Evolutionary conservation across 2,329 filamentous ascomycete genomes (phyloP), one percentile per base, ranked within the genome.

Genomic region (Diaporthe aspalathi): DNA sequence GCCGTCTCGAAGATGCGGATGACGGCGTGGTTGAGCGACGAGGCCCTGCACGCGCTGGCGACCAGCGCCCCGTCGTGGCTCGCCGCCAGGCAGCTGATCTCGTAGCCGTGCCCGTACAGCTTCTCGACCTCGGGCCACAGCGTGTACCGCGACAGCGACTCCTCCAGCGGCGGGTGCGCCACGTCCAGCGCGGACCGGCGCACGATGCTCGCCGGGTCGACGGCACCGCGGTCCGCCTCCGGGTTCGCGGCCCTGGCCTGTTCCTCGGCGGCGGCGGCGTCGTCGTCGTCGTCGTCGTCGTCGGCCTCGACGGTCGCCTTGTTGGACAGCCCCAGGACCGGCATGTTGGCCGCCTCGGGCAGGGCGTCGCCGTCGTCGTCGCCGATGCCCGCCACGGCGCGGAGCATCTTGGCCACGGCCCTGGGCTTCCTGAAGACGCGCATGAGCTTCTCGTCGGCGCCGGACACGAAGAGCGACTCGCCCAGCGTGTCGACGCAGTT

Each of bases 101-200:
- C 96, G 82, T 98, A 98, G 38, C 96, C 96, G 82, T 99, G 96
- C 1, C 96, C 96, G 82, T 99, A 99, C 1, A 99, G 88, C 83
- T 99, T 99, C 81, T 99, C 96, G 8, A 90, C 90, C 79, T 99
- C 96, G 3, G 96, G 96, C 94, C 95, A 99, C 40, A 99, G 89
- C 0, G 96, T 97, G 80, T 97, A 91, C 11, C 95, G 91, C 29
- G 94, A 92, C 2, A 99, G 89, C 68, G 94, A 92, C 80, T 98
- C 96, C 81, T 99, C 96, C 45, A 94, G 87, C 0, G 96, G 95
- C 14, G 96, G 95, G 74, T 93, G 90, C 52, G 89, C 82, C 67
- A 92, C 86, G 53, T 91, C 87, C 9, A 94, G 84, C 5, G 89
- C 87, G 1, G 89, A 89, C 78, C 87, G 89, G 75, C 87, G 86